Base-by-base conservation (phyloP, 768 basidiomycete species). In the Leccinum boreale region DNA sequence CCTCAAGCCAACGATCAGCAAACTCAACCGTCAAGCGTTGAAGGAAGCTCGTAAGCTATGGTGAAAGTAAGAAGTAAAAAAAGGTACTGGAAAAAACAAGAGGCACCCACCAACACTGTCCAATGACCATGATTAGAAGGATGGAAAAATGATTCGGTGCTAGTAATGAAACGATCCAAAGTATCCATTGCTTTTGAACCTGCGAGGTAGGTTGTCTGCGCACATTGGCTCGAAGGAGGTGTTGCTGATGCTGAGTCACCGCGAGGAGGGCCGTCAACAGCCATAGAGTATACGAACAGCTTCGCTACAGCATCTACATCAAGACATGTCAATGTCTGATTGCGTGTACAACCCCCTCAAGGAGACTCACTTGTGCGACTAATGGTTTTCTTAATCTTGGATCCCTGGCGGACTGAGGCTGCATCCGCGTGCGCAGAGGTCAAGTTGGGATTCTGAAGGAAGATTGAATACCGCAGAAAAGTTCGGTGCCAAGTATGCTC, bases 131-230 rank as follows among this genome's bases (percentile, higher is more conserved):
- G 86, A 68, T 97, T 97, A 4, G 91, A 92, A 2, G 96, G 96
- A 71, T 98, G 96, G 75, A 98, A 98, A 78, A 90, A 96, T 0
- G 89, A 86, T 68, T 98, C 96, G 6, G 90, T 92, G 65, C 92
- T 94, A 14, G 92, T 95, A 59, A 98, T 84, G 44, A 98, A 75
- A 62, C 86, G 86, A 63, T 92, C 90, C 26, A 98, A 77, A 14
- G 92, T 87, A 65, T 96, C 92, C 58, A 98, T 78, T 19, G 94
- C 91, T 67, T 83, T 89, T 2, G 90, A 94, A 15, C 96, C 96
- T 0, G 85, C 94, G 28, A 92, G 73, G 68, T 81, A 91, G 21
- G 83, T 85, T 28, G 58, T 72, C 60, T 78, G 78, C 55, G 70
- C 71, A 76, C 75, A 46, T 75, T 80, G 52, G 79, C 31, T 14